These are phyloP conservation scores for Debaryomycetaceae sp. DNA, from an alignment of 1,139 yeast genomes.

Conservation along the genomic window DNA sequence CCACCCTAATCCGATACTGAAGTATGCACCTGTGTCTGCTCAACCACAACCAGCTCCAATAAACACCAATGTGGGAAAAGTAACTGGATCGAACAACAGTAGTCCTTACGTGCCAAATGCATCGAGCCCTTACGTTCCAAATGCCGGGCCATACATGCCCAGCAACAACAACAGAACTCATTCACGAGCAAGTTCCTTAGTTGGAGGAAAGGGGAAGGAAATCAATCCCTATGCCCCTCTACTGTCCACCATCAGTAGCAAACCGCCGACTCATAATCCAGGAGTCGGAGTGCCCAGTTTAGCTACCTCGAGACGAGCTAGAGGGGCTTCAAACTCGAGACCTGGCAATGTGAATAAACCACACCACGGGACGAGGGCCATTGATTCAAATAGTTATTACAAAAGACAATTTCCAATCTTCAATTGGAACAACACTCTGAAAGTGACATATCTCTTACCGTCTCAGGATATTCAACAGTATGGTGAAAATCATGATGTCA, in stretches of 20 bases:
- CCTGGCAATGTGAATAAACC: constrained; percentile 4
- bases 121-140: constrained; percentile 44
- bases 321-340: not conserved
- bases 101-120: constrained; percentile 1
- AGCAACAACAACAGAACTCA: constrained; percentile 32
- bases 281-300: not conserved
- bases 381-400: constrained; percentile 32
- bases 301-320: not conserved
- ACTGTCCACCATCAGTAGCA: constrained; percentile 15
- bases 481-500: constrained; percentile 9
- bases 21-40: not conserved
- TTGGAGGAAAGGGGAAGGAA: constrained; percentile 42
- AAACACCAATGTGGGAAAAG: constrained; percentile 19
- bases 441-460: constrained; percentile 30
- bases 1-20: not conserved
- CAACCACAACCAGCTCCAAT: constrained; percentile 5
- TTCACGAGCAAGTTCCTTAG: constrained; percentile 42
- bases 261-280: not conserved
- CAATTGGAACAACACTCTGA: constrained; percentile 55
- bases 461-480: constrained; percentile 11
- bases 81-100: constrained; percentile 16
- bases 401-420: constrained; percentile 77
- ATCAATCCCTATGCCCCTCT: constrained; percentile 46
- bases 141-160: constrained; percentile 48
- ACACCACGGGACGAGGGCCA: constrained; percentile 18